Evolutionary conservation across 768 basidiomycete species (phyloP), one percentile per base, ranked within the genome.

Genomic region (Boletus coccyginus): DNA sequence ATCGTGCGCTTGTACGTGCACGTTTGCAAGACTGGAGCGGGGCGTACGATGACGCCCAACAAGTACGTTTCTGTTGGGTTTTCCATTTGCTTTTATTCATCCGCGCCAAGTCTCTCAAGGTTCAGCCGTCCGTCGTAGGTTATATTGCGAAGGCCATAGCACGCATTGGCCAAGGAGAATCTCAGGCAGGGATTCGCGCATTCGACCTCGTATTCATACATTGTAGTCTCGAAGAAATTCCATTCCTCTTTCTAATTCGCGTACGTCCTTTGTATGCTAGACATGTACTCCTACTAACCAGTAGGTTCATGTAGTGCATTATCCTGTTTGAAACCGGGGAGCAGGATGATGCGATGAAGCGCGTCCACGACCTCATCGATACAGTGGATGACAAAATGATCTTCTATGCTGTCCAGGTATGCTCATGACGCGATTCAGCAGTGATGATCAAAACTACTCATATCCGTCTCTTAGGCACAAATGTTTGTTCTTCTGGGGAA

Each of bases 171-270:
- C 46, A 55, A 41, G 58, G 61, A 13, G 50, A 62, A 39, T 17
- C 12, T 1, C 36, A 55, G 41, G 50, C 44, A 12, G 61, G 55
- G 14, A 46, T 62, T 35, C 58, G 58, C 24, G 32, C 43, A 11
- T 60, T 62, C 17, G 62, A 64, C 33, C 62, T 64, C 33, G 29
- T 52, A 16, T 64, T 64, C 43, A 29, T 52, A 47, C 35, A 51
- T 29, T 59, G 60, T n/a, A 36, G 29, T 5, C 48, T 38, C 7
- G 40, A 50, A 24, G 62, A 62, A 21, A 52, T 46, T 3, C 29
- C 40, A 2, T 63, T 62, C 31, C 44, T 63, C 38, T 52, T 62
- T 19, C 51, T 62, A 2, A 46, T 63, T 9, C 57, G 57, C 14
- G 62, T 63, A 29, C 10, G 57, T 55, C n/a, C 33, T 27, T 11